Base-by-base conservation (phyloP, 371 early-diverging fungal genomes). In the Lichtheimia corymbifera region DNA sequence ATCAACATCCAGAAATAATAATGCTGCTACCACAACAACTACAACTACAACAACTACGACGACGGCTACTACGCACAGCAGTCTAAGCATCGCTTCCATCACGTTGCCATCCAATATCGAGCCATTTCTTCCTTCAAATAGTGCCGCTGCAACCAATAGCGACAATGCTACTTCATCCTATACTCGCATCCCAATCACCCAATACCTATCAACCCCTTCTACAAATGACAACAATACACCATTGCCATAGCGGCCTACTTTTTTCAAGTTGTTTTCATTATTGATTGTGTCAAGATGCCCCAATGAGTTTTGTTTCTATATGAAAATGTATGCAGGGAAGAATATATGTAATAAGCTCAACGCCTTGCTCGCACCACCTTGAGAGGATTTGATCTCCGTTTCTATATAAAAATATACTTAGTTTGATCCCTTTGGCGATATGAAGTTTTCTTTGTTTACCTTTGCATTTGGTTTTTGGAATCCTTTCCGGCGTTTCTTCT, bases 361-460 rank as follows among this genome's bases (percentile, higher is more conserved):
- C 47, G 47, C 18, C 47, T n/a, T 47, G 35, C 40, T 3, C 54
- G 30, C 5, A 83, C 76, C 9, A 74, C 66, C 59, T 83, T 85
- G 42, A 85, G 71, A 45, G 86, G 86, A 59, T 85, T 82, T 40
- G 58, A 53, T 68, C 82, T 85, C 15, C 81, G 79, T 72, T 83
- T 85, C 83, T 80, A 57, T 40, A 42, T 13, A 24, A 43, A 9
- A 53, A 30, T 41, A 53, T 17, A 53, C 11, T 14, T 50, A 25
- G n/a, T 15, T 27, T 22, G 5, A 13, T 20, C 28, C 25, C 7
- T 11, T 56, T 51, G 28, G 43, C 54, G 14, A 27, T 24, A 52
- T 22, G 4, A 0, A 4, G 14, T 24, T 9, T 17, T 52, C 18
- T 54, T 27, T 35, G 27, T 40, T 42, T 35, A 62, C 63, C 62